Evolutionary conservation across 176 grass and related monocot species (phyloP), one percentile per base, ranked within the genome.

Genomic region (Melocanna baccifera): DNA sequence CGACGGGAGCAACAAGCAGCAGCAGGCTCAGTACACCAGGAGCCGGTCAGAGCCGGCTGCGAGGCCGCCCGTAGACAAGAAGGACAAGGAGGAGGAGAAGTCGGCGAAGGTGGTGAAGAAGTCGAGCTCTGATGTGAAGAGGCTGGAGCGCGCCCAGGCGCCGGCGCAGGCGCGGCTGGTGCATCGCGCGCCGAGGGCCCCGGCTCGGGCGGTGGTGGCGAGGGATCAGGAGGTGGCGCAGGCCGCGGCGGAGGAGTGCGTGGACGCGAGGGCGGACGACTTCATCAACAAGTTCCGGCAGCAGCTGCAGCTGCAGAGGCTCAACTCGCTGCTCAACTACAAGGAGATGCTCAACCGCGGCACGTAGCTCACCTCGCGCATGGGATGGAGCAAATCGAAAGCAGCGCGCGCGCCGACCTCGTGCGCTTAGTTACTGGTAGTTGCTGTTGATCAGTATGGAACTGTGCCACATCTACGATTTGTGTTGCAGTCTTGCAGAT

Each of bases 221-320:
- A 82, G 42, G 18, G 78, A 84, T 52, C 75, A 83, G 10, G 88
- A 48, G n/a, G 69, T 70, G 22, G 75, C 45, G 68, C 82, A 61
- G 39, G 39, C 61, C 4, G 73, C 78, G 4, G 29, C 65, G 61
- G 92, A 62, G 57, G 30, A 26, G 32, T 69, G 85, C 73, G 90
- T 92, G 58, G 88, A 94, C 72, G 86, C 69, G 12, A 73, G 91
- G 56, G 91, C 88, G 23, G 89, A 92, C 59, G 89, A 97, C 64
- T 97, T 97, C 89, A 94, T 97, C 65, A 94, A 90, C 78, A 77
- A 84, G 62, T 97, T 97, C 80, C 47, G 88, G 80, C 82, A 97
- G 71, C 91, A 97, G 79, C 89, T 97, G 70, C 77, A 90, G 42
- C 86, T 97, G 70, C 91, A 97, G 83, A 83, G 91, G 78, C 73